These are phyloP conservation scores for Calocera viscosa DNA, from an alignment of 768 basidiomycete genomes.

Conservation along the genomic window DNA sequence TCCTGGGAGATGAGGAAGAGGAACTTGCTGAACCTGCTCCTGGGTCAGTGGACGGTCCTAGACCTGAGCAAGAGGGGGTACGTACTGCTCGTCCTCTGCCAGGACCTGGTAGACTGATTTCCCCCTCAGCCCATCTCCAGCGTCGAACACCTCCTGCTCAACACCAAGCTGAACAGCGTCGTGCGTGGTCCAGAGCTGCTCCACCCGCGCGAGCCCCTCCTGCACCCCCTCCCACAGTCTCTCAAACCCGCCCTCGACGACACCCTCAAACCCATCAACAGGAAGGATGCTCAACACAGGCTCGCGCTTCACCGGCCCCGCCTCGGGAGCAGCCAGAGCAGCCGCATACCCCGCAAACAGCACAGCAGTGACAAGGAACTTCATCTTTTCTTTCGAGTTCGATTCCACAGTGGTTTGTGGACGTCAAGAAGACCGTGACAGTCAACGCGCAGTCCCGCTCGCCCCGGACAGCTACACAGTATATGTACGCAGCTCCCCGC, in stretches of 20 bases:
- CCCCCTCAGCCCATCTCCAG: background rate
- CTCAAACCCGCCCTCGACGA: background rate
- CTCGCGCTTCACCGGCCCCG: background rate
- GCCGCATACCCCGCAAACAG: background rate
- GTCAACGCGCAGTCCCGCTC: no score
- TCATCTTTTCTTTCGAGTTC: background rate
- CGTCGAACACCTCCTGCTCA: background rate
- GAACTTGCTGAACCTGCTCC: constrained; percentile 18
- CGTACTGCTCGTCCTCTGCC: constrained; percentile 21
- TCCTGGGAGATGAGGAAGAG: constrained; percentile 3
- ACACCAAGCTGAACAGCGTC: background rate
- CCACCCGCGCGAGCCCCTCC: background rate
- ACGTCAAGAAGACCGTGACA: no score
- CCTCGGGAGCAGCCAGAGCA: background rate
- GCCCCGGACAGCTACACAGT: no score
- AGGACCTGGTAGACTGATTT: constrained; percentile 26
- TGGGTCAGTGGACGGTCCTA: background rate
- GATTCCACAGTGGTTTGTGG: no score
- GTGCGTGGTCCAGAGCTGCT: background rate
- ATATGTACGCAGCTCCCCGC: no score
- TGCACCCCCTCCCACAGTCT: background rate
- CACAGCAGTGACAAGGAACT: background rate
- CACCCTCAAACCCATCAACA: background rate
- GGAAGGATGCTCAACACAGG: background rate
- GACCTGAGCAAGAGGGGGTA: background rate